Evolutionary conservation across 345 rosid species (phyloP).

Genomic region (Abelmoschus esculentus): DNA sequence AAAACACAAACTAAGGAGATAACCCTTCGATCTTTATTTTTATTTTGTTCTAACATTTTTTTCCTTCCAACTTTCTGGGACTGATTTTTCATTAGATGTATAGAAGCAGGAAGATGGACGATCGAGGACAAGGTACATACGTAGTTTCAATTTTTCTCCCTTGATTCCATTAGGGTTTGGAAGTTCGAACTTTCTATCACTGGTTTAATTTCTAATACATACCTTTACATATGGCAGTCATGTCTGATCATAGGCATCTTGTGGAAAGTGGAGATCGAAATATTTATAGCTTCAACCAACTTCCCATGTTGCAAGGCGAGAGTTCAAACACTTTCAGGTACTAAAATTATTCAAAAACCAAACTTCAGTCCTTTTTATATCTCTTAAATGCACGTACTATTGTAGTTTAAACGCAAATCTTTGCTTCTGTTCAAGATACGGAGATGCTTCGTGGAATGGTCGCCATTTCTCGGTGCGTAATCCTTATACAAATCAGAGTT

Average conservation of each 20-base stretch:
- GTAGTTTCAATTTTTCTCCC: neutral
- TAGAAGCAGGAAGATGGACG: constrained; percentile 75
- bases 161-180: constrained; percentile 18
- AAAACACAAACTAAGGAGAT: no score
- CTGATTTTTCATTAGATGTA: constrained; percentile 47
- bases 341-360: neutral
- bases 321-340: constrained; percentile 48
- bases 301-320: constrained; percentile 63
- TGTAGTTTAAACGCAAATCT: neutral
- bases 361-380: no score
- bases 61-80: neutral
- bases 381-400: neutral
- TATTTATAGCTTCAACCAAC: constrained; percentile 67
- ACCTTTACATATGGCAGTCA: constrained; percentile 28
- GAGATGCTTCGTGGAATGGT: constrained; percentile 48
- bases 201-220: no score
- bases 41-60: neutral
- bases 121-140: constrained; percentile 49
- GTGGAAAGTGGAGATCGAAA: constrained; percentile 55
- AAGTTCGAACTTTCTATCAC: no score
- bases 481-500: constrained; percentile 27
- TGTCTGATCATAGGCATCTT: constrained; percentile 49
- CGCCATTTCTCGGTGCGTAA: constrained; percentile 24
- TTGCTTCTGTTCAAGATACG: constrained; percentile 30
- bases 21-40: no score